Evolutionary conservation across 2,329 filamentous ascomycete genomes (phyloP).

Genomic region (Sporothrix phasma): DNA sequence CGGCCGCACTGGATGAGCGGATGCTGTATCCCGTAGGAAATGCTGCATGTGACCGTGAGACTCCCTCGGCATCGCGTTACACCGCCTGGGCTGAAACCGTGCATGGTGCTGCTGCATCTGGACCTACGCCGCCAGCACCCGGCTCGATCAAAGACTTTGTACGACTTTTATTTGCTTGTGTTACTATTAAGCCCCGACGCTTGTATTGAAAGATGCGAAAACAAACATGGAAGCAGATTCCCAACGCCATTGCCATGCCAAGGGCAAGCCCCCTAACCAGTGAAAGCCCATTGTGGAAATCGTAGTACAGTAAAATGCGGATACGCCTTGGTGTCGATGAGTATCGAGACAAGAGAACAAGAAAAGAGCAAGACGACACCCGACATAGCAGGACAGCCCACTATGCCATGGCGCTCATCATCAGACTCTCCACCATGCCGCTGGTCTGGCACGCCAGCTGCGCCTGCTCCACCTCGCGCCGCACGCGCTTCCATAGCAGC

Average conservation of each 20-base stretch:
- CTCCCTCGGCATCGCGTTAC: background rate
- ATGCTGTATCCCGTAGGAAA: no score
- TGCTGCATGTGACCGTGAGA: background rate
- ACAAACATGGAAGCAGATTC: background rate
- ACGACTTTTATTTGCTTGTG: background rate
- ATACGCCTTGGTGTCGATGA: background rate
- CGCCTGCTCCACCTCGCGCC: slow-evolving; percentile 68
- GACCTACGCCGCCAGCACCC: background rate
- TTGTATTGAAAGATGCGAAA: background rate
- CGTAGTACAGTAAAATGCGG: background rate
- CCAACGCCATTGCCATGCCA: slow-evolving; percentile 3
- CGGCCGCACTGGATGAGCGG: no score
- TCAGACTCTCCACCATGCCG: slow-evolving; percentile 73
- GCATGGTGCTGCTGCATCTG: no score
- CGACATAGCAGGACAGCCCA: background rate
- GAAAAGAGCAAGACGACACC: background rate
- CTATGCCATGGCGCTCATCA: slow-evolving; percentile 34
- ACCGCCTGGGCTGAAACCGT: background rate
- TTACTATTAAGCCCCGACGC: background rate
- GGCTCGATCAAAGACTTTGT: background rate
- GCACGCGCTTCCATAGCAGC: slow-evolving; percentile 59
- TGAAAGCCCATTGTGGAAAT: background rate
- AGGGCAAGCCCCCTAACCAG: background rate
- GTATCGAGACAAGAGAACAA: background rate
- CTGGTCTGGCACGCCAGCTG: slow-evolving; percentile 72